Evolutionary conservation across 78 protist genomes (phyloP), one percentile per base, ranked within the genome.

Genomic region (Isochrysis galbana): DNA sequence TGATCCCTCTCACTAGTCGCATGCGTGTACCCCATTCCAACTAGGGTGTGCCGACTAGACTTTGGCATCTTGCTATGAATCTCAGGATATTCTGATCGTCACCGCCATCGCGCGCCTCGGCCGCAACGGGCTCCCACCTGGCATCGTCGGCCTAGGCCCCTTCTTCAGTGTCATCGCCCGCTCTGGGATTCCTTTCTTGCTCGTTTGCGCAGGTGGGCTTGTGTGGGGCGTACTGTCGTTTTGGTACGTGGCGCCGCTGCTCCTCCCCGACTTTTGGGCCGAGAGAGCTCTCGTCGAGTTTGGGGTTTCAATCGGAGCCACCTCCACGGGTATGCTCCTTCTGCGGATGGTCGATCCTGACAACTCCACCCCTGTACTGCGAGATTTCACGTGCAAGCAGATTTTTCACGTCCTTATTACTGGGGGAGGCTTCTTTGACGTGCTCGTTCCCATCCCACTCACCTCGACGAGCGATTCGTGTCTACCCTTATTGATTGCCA

Each of bases 321-420:
- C 61, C 61, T 51, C 61, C 29, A 61, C 92, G 4, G 92, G 92
- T 25, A 19, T 90, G 55, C 70, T 90, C 48, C 70, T 90, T 32
- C 92, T 90, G 69, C 92, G 92, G 21, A 47, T 90, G 87, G 55
- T 23, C n/a, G 92, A 90, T 21, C 92, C 92, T 4, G 36, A 36
- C 38, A 11, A 48, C 72, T 1, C 22, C 5, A 90, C 86, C 25
- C 92, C 92, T 25, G 92, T 46, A 17, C 70, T 54, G 51, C 26
- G 3, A 5, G 70, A 78, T 41, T 90, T 90, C 54, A 32, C 92
- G n/a, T 67, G 2, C 69, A 90, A 90, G 70, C 92, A 90, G 87
- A 25, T 90, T 22, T 32, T 90, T 22, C 61, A 51, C 61, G 74
- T 61, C 36, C 74, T 61, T 11, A 61, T 61, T 32, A 61, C 74